These are phyloP conservation scores for Gardenia jasminoides DNA, from an alignment of 257 asterid genomes.

Conservation along the genomic window DNA sequence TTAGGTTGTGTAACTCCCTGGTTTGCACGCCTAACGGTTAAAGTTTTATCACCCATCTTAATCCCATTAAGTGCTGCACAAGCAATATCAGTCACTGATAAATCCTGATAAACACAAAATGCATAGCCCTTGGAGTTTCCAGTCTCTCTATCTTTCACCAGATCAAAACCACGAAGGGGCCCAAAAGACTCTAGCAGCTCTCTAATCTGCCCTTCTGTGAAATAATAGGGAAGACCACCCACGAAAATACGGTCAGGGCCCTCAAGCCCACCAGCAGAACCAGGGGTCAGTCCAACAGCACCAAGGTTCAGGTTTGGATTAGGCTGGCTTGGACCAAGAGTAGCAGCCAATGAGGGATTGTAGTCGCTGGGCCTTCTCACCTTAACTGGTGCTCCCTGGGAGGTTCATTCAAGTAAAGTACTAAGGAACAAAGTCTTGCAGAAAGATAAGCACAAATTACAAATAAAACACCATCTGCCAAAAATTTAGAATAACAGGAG, in stretches of 20 bases:
- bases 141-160: constrained; percentile 96
- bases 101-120: constrained; percentile 89
- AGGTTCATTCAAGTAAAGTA: not conserved
- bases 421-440: not conserved
- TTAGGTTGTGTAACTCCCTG: constrained; percentile 83
- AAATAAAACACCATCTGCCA: not conserved
- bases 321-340: constrained; percentile 99
- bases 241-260: constrained; percentile 97
- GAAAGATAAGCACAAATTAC: not conserved
- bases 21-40: constrained; percentile 94
- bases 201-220: constrained; percentile 87
- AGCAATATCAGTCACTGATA: constrained; percentile 94
- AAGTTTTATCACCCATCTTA: constrained; percentile 97
- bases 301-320: constrained; percentile 79
- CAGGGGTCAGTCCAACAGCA: constrained; percentile 92
- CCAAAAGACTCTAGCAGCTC: constrained; percentile 99
- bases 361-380: constrained; percentile 98
- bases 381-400: constrained; percentile 97
- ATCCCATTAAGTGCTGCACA: constrained; percentile 98
- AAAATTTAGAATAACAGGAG: not conserved
- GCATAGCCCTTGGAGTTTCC: constrained; percentile 99
- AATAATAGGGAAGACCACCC: constrained; percentile 96
- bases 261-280: constrained; percentile 92
- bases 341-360: constrained; percentile 92
- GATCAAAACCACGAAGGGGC: constrained; percentile 87